Evolutionary conservation across 2,329 filamentous ascomycete genomes (phyloP).

Genomic region (Scedosporium boydii): DNA sequence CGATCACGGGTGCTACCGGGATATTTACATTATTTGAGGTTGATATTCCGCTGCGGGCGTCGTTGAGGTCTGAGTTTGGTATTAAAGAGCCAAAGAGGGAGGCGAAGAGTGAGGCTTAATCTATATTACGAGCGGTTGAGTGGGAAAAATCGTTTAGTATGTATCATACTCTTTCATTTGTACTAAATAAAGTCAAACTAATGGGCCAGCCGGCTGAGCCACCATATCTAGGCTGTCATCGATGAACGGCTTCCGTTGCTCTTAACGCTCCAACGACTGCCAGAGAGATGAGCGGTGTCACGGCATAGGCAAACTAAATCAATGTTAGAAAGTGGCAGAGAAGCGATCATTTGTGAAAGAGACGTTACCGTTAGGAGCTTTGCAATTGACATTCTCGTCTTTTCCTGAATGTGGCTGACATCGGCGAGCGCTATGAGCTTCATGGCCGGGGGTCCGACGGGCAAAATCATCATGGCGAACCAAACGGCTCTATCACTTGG

Average conservation of each 20-base stretch:
- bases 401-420: slow-evolving; percentile 27
- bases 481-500: slow-evolving; percentile 53
- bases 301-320: neutral
- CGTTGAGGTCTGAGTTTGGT: neutral
- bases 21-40: neutral
- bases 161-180: no score
- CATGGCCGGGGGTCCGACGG: slow-evolving; percentile 35
- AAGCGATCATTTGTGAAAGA: no score
- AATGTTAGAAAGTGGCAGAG: neutral
- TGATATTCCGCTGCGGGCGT: neutral
- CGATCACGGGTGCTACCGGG: neutral
- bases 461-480: slow-evolving; percentile 47
- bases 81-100: neutral
- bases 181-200: neutral
- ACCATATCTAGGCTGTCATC: neutral
- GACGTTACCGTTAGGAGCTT: slow-evolving; percentile 30
- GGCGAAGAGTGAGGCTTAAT: neutral
- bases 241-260: neutral
- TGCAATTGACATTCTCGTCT: slow-evolving; percentile 31
- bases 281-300: neutral
- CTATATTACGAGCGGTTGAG: no score
- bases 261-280: neutral
- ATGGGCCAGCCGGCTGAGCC: neutral
- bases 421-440: slow-evolving; percentile 36
- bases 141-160: no score